Evolutionary conservation across 192 early-diverging fungal genomes (phyloP).

Genomic region (Phycomyces nitens): DNA sequence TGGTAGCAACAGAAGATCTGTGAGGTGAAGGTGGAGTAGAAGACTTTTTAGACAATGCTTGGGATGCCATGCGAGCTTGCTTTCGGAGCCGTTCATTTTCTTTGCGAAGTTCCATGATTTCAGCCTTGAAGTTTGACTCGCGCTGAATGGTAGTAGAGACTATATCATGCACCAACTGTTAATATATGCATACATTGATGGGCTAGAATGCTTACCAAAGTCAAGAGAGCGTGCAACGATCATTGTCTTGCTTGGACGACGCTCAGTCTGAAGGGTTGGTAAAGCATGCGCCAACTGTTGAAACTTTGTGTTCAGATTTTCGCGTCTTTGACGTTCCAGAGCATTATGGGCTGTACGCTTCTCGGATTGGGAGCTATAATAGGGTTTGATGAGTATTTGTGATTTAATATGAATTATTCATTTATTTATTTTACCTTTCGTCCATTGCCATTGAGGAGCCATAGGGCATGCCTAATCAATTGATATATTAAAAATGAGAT

Average conservation of each 20-base stretch:
- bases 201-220: conserved; percentile 53
- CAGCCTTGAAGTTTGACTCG: conserved; percentile 15
- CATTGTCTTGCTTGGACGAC: conserved; percentile 77
- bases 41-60: background rate
- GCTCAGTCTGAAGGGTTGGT: conserved; percentile 64
- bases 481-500: too few relatives aligned
- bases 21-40: background rate
- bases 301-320: conserved; percentile 76
- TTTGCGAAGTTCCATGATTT: conserved; percentile 24
- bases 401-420: background rate
- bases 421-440: conserved; percentile 12
- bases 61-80: conserved; percentile 13
- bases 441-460: conserved; percentile 15
- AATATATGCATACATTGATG: too few relatives aligned
- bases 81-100: conserved; percentile 25
- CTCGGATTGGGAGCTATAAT: conserved; percentile 39
- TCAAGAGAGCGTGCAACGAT: conserved; percentile 80
- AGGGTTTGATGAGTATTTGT: background rate
- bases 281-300: conserved; percentile 80
- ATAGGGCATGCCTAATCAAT: conserved; percentile 16
- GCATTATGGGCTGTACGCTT: conserved; percentile 78
- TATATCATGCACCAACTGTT: too few relatives aligned
- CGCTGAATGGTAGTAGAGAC: conserved; percentile 17
- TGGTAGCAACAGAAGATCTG: background rate
- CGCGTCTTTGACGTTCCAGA: conserved; percentile 76